Percentiles rank a stretch among this genome's conserved stretches.
phyloP scores from a whole-genome alignment of 345 rosid species.

The Mallotus nudiflorus region DNA sequence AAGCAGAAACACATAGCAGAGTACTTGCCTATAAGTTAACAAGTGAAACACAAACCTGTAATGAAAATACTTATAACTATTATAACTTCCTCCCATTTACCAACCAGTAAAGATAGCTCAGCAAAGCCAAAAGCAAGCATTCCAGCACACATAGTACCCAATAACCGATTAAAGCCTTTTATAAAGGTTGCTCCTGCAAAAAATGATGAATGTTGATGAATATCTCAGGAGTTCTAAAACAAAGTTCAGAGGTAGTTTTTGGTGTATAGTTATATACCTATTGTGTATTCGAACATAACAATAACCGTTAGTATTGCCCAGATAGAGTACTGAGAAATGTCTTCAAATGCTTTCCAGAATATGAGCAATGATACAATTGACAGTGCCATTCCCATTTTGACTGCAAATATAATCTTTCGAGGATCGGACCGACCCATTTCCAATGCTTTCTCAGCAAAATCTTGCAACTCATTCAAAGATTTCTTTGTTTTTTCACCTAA shows the following conservation, averaged over 20 bases:
- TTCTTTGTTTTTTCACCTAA: background rate
- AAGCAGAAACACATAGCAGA: background rate
- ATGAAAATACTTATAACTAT: constrained; percentile 64
- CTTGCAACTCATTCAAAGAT: constrained; percentile 14
- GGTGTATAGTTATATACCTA: constrained; percentile 41
- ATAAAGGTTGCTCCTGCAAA: constrained; percentile 74
- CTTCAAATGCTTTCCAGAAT: constrained; percentile 52
- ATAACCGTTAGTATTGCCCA: constrained; percentile 92
- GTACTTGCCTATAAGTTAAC: background rate
- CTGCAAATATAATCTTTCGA: constrained; percentile 55
- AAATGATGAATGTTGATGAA: background rate
- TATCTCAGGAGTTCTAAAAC: too few species aligned
- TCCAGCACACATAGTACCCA: constrained; percentile 83
- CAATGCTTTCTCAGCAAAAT: too few species aligned
- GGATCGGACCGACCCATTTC: constrained; percentile 42
- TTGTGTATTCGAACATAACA: constrained; percentile 77
- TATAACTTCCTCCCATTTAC: constrained; percentile 46
- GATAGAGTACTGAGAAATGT: constrained; percentile 56
- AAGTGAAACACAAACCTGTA: constrained; percentile 53
- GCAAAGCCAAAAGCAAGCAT: constrained; percentile 74
- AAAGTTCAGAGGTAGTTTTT: too few species aligned
- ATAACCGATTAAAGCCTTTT: constrained; percentile 81
- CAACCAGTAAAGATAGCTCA: constrained; percentile 48
- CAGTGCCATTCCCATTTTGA: constrained; percentile 74
- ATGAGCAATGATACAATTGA: constrained; percentile 51